Base-by-base conservation (phyloP, 495 filamentous ascomycete species). In the Cryomyces antarcticus region DNA sequence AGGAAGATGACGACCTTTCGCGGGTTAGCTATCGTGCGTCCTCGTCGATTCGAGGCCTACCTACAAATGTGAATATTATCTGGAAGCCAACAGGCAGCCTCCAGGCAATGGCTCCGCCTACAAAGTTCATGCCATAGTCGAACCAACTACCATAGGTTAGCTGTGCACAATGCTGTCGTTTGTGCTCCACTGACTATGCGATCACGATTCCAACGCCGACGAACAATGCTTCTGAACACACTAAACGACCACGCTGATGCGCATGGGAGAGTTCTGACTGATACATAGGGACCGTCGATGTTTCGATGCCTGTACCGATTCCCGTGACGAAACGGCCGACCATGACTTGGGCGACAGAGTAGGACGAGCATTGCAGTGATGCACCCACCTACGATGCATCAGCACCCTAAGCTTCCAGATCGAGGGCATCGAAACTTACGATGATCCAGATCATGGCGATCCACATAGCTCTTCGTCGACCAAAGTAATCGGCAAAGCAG, bases 151-250 rank as follows among this genome's bases (percentile, higher is more conserved):
- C 17, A 24, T 2, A 24, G 2, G 17, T 24, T 49, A 51, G 6
- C 33, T 36, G 12, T 3, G 33, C 33, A 36, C 12, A 13, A 10
- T 13, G 12, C 9, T 36, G 1, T 36, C 3, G 33, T 10, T 36
- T 9, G 33, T 24, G n/a, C 30, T 54, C 51, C 36, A 49, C 47
- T 40, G 45, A 53, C 39, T 54, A 54, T 6, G 55, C 46, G 7
- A 57, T 51, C 7, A 49, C 56, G 37, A 59, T 59, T 5, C 56
- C 52, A 4, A 59, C 54, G 7, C 54, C 56, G 10, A 59, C 56
- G 43, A 59, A 59, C 10, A 59, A 41, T 9, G 54, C 49, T 39
- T 59, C 56, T 4, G 51, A 51, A 5, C 47, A 55, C 5, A 59
- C 54, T 1, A 59, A 44, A 7, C 56, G 45, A 11, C 56, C 56